Percentiles rank a stretch among this genome's conserved stretches.
Conservation (phyloP, 768 basidiomycete genomes). For the Podaxis sp. region DNA sequence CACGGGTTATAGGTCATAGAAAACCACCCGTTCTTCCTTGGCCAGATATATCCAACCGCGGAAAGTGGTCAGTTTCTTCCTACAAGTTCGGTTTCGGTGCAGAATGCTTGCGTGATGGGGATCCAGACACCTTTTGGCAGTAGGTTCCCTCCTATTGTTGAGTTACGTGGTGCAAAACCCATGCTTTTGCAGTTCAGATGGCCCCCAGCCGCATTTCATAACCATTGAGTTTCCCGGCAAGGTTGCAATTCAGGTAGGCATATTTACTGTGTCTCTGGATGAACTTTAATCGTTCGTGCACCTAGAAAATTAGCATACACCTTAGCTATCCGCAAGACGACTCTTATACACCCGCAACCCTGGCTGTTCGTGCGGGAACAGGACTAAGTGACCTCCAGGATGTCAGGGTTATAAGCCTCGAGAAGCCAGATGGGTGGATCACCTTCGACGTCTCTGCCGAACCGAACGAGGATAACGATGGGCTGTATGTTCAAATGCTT, state of each 20-base stretch:
- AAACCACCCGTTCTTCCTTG: slow-evolving; percentile 58
- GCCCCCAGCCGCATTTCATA: slow-evolving; percentile 95
- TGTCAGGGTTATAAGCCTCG: slow-evolving; percentile 78
- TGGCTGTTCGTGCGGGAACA: slow-evolving; percentile 91
- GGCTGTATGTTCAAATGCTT: slow-evolving; percentile 54
- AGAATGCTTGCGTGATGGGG: slow-evolving; percentile 85
- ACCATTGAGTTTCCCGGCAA: slow-evolving; percentile 92
- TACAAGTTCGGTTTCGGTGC: slow-evolving; percentile 97
- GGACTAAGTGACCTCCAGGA: slow-evolving; percentile 92
- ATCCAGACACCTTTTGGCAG: slow-evolving; percentile 98
- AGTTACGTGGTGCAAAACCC: not conserved
- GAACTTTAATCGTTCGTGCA: not conserved
- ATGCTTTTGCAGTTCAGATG: slow-evolving; percentile 66
- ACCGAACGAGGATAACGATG: slow-evolving; percentile 74
- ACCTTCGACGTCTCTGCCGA: slow-evolving; percentile 84
- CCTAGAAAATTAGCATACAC: slow-evolving; percentile 83
- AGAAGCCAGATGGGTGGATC: slow-evolving; percentile 95
- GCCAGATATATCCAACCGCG: slow-evolving; percentile 86
- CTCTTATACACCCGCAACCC: slow-evolving; percentile 93
- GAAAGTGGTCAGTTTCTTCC: slow-evolving; percentile 95
- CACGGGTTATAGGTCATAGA: slow-evolving; percentile 18
- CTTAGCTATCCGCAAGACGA: slow-evolving; percentile 86
- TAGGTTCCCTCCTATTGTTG: slow-evolving; percentile 41
- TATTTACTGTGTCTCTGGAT: not conserved
- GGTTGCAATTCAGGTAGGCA: slow-evolving; percentile 77